Conservation (phyloP, 139 green algal species). For the Coelastrella sp. region DNA sequence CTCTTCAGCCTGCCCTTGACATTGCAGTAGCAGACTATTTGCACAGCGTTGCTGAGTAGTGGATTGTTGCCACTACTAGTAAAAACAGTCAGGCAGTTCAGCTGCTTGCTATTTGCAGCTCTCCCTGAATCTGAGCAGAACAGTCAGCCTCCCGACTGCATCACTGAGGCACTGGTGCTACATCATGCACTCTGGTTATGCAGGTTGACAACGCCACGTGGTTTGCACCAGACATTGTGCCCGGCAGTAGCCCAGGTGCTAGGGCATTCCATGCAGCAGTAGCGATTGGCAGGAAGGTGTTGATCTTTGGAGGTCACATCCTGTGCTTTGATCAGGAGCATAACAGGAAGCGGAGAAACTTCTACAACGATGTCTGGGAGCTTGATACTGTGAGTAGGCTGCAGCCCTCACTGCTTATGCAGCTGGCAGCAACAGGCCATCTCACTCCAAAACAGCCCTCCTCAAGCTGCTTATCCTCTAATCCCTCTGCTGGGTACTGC, state of each 20-base stretch:
- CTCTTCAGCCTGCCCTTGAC: background rate
- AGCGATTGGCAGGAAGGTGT: constrained; percentile 59
- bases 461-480: too few species aligned
- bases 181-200: too few species aligned
- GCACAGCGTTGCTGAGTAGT: too few species aligned
- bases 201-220: constrained; percentile 56
- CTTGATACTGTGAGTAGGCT: constrained; percentile 55
- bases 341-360: constrained; percentile 73
- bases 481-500: too few species aligned
- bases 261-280: constrained; percentile 76
- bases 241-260: constrained; percentile 47
- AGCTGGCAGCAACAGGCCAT: background rate
- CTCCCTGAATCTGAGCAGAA: too few species aligned
- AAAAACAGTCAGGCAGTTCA: too few species aligned
- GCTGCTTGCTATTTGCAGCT: too few species aligned
- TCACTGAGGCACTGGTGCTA: too few species aligned
- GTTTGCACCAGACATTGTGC: constrained; percentile 51
- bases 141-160: background rate
- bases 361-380: constrained; percentile 84
- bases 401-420: background rate
- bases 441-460: background rate
- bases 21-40: background rate
- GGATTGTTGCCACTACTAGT: too few species aligned
- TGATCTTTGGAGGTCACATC: constrained; percentile 81
- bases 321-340: constrained; percentile 58